These are phyloP conservation scores for Allantophomopsis cytisporea DNA, from an alignment of 2,329 filamentous ascomycete genomes.

Conservation along the genomic window DNA sequence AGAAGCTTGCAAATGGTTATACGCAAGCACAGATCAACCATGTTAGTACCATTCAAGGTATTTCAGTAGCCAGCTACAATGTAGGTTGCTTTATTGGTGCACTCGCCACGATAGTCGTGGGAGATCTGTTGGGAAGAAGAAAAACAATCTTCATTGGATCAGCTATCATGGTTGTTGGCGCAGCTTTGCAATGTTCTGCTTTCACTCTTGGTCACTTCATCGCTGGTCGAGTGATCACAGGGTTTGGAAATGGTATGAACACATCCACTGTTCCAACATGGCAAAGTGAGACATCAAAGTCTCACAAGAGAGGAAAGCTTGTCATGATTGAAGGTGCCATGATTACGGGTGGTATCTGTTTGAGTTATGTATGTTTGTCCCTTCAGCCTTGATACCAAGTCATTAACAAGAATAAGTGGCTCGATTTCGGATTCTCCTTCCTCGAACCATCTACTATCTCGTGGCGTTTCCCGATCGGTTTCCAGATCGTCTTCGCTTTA, in stretches of 20 bases:
- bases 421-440: slow-evolving; percentile 43
- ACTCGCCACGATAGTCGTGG: slow-evolving; percentile 30
- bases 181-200: slow-evolving; percentile 25
- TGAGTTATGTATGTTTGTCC: slow-evolving; percentile 25
- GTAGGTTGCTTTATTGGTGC: slow-evolving; percentile 43
- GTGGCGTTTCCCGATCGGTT: slow-evolving; percentile 48
- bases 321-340: slow-evolving; percentile 47
- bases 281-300: slow-evolving; percentile 44
- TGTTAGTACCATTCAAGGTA: slow-evolving; percentile 23
- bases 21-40: slow-evolving; percentile 3
- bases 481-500: slow-evolving; percentile 43
- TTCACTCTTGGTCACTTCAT: slow-evolving; percentile 38
- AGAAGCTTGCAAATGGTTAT: slow-evolving; percentile 3
- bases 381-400: no score
- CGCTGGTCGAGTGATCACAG: slow-evolving; percentile 32
- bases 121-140: slow-evolving; percentile 42
- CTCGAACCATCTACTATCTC: slow-evolving; percentile 29
- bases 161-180: slow-evolving; percentile 43
- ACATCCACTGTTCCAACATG: slow-evolving; percentile 39
- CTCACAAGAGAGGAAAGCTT: slow-evolving; percentile 43
- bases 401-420: slow-evolving; percentile 23
- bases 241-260: slow-evolving; percentile 35
- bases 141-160: slow-evolving; percentile 41
- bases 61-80: slow-evolving; percentile 41
- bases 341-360: slow-evolving; percentile 41